phyloP scores from a whole-genome alignment of 768 basidiomycete species.

The Serendipita sp. region DNA sequence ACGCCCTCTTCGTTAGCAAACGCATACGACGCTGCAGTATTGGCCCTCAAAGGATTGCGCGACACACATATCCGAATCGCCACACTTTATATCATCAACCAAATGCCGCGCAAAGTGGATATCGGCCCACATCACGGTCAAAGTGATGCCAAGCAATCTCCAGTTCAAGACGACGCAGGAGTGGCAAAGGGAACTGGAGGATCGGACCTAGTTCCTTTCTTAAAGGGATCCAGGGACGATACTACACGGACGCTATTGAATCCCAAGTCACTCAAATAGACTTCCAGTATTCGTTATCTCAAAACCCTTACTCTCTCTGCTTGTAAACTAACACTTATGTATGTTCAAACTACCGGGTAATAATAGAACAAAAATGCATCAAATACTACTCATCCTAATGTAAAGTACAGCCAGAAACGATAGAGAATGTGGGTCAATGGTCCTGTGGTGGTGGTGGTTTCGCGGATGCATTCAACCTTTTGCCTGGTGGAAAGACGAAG shows the following conservation, averaged over 20 bases:
- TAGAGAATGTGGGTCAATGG: background rate
- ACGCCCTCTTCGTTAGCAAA: background rate
- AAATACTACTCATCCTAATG: no score
- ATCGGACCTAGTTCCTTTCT: constrained; percentile 49
- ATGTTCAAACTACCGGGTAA: no score
- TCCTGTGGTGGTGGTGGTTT: background rate
- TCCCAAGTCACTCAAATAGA: background rate
- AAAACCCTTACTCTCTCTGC: no score
- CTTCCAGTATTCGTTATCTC: no score
- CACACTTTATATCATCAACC: constrained; percentile 71
- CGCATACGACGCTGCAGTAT: constrained; percentile 65
- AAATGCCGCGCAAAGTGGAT: constrained; percentile 30
- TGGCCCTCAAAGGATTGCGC: constrained; percentile 64
- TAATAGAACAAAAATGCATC: no score
- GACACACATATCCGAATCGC: constrained; percentile 84
- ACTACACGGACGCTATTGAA: constrained; percentile 39
- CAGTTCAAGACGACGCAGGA: background rate
- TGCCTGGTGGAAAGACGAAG: constrained; percentile 33
- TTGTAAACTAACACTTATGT: no score
- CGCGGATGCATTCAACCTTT: background rate
- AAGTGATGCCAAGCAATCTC: background rate
- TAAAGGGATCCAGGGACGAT: constrained; percentile 84
- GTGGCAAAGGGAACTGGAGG: constrained; percentile 68
- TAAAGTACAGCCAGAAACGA: no score
- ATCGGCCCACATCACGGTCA: no score